phyloP scores from a whole-genome alignment of 129 eudicot genomes.

The Flaveria sonorensis region DNA sequence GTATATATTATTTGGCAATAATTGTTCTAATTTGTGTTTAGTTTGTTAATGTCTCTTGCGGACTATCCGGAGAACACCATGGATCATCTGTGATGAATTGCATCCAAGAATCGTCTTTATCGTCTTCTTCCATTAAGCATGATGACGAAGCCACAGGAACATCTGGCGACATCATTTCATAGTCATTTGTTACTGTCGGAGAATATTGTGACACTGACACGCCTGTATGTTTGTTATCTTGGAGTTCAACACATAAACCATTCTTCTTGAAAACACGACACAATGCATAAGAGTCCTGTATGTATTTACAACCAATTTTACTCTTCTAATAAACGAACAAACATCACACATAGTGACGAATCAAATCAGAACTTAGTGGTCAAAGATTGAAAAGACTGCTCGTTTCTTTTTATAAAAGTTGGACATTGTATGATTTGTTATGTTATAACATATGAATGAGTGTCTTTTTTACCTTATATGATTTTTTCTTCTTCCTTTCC shows the following conservation, averaged over 20 bases:
- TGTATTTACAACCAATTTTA: neutral
- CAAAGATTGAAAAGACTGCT: too few species aligned
- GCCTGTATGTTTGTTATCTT: conserved; percentile 56
- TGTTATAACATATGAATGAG: too few species aligned
- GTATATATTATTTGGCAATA: conserved; percentile 19
- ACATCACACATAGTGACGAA: neutral
- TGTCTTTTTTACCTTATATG: too few species aligned
- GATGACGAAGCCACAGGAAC: conserved; percentile 57
- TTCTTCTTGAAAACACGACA: conserved; percentile 94
- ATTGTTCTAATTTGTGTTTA: conserved; percentile 21
- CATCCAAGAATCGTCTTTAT: conserved; percentile 95
- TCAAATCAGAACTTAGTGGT: too few species aligned
- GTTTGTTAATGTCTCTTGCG: conserved; percentile 31
- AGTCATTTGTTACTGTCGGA: conserved; percentile 36
- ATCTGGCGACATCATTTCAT: conserved; percentile 63
- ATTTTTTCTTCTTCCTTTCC: too few species aligned
- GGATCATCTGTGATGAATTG: conserved; percentile 88
- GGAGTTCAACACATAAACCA: conserved; percentile 65
- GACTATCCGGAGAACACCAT: conserved; percentile 63
- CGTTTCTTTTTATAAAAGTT: too few species aligned
- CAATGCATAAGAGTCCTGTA: conserved; percentile 84
- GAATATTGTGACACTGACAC: conserved; percentile 36
- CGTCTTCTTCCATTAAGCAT: conserved; percentile 53
- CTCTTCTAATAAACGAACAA: neutral
- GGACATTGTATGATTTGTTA: too few species aligned